These are phyloP conservation scores for Ascochyta rabiei DNA, from an alignment of 2,329 filamentous ascomycete species.

Conservation along the genomic window DNA sequence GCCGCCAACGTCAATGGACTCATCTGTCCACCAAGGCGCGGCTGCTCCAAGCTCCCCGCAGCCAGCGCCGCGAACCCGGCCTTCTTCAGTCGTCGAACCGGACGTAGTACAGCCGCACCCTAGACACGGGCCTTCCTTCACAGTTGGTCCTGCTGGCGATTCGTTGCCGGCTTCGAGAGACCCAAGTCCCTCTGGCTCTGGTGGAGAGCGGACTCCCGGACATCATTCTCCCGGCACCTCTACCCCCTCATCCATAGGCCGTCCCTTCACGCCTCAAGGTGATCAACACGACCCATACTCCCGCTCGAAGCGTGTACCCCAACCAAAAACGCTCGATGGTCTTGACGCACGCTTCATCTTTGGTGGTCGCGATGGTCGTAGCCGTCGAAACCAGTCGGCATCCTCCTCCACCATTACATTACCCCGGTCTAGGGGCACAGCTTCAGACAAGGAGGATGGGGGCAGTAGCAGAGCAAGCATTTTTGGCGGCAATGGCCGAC, in stretches of 20 bases:
- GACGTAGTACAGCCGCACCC: conserved; percentile 54
- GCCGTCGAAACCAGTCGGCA: conserved; percentile 55
- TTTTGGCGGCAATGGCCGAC: conserved; percentile 57
- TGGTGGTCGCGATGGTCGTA: conserved; percentile 71
- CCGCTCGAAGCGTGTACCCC: conserved; percentile 77
- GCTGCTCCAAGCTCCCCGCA: conserved; percentile 38
- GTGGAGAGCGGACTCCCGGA: conserved; percentile 55
- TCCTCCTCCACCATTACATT: conserved; percentile 43
- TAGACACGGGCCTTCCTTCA: conserved; percentile 60
- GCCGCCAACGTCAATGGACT: conserved; percentile 53
- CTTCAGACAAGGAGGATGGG: conserved; percentile 48
- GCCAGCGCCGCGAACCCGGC: conserved; percentile 44
- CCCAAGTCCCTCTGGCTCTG: conserved; percentile 67
- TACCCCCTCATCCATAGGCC: conserved; percentile 66
- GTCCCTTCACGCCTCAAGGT: conserved; percentile 78
- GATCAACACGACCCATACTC: conserved; percentile 86
- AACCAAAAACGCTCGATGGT: conserved; percentile 66
- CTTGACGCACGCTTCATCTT: conserved; percentile 88
- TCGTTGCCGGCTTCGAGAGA: conserved; percentile 61
- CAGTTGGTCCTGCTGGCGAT: conserved; percentile 62
- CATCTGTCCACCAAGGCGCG: conserved; percentile 27
- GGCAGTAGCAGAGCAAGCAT: conserved; percentile 58
- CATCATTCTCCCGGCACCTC: conserved; percentile 50
- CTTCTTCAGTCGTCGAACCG: conserved; percentile 53
- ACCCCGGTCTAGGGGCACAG: conserved; percentile 55